Evolutionary conservation across 768 basidiomycete species (phyloP), one percentile per base, ranked within the genome.

Genomic region (Ephemerocybe angulata): DNA sequence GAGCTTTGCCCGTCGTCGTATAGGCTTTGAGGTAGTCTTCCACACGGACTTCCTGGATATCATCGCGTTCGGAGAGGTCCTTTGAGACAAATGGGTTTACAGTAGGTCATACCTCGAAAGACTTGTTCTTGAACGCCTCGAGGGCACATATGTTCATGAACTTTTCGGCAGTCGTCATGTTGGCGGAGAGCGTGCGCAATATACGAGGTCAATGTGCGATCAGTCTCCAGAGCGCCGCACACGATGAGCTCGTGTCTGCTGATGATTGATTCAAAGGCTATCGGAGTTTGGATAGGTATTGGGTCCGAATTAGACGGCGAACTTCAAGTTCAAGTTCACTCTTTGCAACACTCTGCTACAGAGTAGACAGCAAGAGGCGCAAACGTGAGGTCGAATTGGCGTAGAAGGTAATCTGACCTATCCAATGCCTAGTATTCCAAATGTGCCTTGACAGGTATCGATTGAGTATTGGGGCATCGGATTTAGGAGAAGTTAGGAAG

Each of bases 21-120:
- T 81, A 85, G 0, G 79, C 73, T 21, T 65, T 66, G 27, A 83
- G 58, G 58, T 87, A 87, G 62, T 85, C 84, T 33, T 75, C 69
- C 4, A 76, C 59, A 35, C 85, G 79, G 24, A 74, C 66, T 71
- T 86, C 85, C 85, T 86, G 61, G 3, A 48, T 31, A 19, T 41
- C 13, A 17, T 27, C 57, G 50, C 47, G 24, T 15, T 47, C 28
- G 25, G 8, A 33, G 15, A 35, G 17, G 40, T 29, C 24, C 28
- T 25, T 29, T 17, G n/a, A 21, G 24, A 24, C 15, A 11, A 17
- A 6, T 17, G 25, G 17, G 17, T 46, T 15, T 3, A 27, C 10
- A 41, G 1, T 10, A 31, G 40, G 17, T 48, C 46, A 21, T 13
- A 61, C 60, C 57, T 61, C 60, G 33, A 61, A 61, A 35, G 50